A percentile compares a stretch with the other conserved stretches of the same genome.
Evolutionary conservation across 2,329 filamentous ascomycete genomes (phyloP).

Genomic region (Alternaria incomplexa): DNA sequence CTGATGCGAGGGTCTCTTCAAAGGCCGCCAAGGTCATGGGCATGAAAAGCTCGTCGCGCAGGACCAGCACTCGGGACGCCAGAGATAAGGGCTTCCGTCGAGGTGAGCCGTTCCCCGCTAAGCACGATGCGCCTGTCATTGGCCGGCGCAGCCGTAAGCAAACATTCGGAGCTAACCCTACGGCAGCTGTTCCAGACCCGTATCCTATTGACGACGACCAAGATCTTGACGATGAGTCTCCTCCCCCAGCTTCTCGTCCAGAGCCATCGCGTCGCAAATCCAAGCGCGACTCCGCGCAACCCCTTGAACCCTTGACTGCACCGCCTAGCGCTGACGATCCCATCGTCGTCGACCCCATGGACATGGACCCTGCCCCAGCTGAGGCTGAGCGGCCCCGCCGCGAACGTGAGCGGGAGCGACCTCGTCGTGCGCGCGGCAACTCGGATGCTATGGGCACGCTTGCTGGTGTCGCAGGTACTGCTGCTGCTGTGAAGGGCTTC

Average conservation of each 20-base stretch:
- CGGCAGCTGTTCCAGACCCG: slow-evolving; percentile 57
- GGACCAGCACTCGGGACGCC: slow-evolving; percentile 48
- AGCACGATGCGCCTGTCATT: slow-evolving; percentile 22
- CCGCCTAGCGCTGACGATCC: slow-evolving; percentile 53
- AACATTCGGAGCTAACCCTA: slow-evolving; percentile 46
- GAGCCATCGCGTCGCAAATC: slow-evolving; percentile 50
- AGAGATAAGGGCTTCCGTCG: slow-evolving; percentile 58
- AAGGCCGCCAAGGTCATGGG: slow-evolving; percentile 84
- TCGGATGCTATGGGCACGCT: slow-evolving; percentile 65
- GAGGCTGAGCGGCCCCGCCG: slow-evolving; percentile 52
- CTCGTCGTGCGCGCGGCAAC: slow-evolving; percentile 60
- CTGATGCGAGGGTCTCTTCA: slow-evolving; percentile 63
- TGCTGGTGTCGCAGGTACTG: slow-evolving; percentile 37
- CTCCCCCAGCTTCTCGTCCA: slow-evolving; percentile 40
- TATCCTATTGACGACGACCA: slow-evolving; percentile 69
- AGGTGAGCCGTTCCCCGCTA: slow-evolving; percentile 43
- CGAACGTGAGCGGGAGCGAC: slow-evolving; percentile 41
- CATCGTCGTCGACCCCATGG: slow-evolving; percentile 48
- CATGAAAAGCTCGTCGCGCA: slow-evolving; percentile 53
- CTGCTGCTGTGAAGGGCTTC: slow-evolving; percentile 58
- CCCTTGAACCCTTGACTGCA: slow-evolving; percentile 43
- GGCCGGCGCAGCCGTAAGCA: slow-evolving; percentile 37
- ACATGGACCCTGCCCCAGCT: slow-evolving; percentile 54
- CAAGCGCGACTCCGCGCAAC: slow-evolving; percentile 48
- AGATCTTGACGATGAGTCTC: slow-evolving; percentile 54